Evolutionary conservation across 1,284 basidiomycete species (phyloP).

Genomic region (Puccinia coronata): DNA sequence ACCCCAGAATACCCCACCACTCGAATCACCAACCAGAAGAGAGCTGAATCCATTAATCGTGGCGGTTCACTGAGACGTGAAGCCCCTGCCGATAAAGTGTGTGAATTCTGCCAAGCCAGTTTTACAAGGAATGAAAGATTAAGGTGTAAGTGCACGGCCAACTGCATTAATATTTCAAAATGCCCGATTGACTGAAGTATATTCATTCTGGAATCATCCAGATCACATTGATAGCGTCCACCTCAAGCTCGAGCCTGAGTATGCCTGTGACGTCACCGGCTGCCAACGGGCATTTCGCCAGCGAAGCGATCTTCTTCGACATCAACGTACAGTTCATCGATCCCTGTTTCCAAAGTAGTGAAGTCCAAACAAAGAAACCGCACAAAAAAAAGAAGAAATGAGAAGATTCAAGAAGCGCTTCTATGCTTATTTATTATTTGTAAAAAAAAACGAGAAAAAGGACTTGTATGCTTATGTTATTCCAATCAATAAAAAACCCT

Average conservation of each 20-base stretch:
- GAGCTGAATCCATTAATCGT: slow-evolving; percentile 29
- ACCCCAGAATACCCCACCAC: neutral
- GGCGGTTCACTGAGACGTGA: slow-evolving; percentile 19
- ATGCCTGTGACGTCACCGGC: slow-evolving; percentile 33
- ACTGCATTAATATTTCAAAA: neutral
- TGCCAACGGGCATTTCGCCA: slow-evolving; percentile 43
- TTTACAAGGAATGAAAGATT: slow-evolving; percentile 49
- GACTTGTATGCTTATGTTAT: no score
- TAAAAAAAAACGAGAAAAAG: neutral
- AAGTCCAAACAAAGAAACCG: neutral
- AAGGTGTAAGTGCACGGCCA: slow-evolving; percentile 20
- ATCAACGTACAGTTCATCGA: slow-evolving; percentile 44
- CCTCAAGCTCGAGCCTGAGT: slow-evolving; percentile 27
- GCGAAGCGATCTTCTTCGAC: slow-evolving; percentile 38
- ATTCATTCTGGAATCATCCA: neutral
- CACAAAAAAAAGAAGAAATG: no score
- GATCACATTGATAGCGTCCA: slow-evolving; percentile 40
- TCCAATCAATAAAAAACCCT: no score
- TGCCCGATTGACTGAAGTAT: neutral
- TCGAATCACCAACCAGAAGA: slow-evolving; percentile 40
- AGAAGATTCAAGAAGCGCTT: no score
- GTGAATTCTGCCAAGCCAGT: slow-evolving; percentile 14
- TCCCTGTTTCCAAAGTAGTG: slow-evolving; percentile 3
- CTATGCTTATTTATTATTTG: no score
- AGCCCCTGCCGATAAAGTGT: slow-evolving; percentile 39